Evolutionary conservation across 257 asterid genomes (phyloP).

Genomic region (Anisodus tanguticus): DNA sequence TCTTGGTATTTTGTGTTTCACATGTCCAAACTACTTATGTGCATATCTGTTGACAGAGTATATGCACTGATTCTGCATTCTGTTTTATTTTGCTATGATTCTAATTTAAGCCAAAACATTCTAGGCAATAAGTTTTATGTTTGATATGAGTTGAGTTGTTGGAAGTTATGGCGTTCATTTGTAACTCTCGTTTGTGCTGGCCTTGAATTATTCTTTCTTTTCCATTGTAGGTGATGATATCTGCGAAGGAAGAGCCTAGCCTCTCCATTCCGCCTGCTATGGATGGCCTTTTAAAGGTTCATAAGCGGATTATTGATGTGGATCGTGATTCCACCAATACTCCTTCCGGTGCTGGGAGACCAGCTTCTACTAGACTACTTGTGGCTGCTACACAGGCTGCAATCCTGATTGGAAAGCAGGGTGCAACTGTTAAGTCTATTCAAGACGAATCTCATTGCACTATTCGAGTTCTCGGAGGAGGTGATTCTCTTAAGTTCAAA

Average conservation of each 20-base stretch:
- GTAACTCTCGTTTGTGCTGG: slow-evolving; percentile 7
- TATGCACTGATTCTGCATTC: neutral
- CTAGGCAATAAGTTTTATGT: neutral
- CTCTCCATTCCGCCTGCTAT: slow-evolving; percentile 80
- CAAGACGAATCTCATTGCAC: slow-evolving; percentile 80
- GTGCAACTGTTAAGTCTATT: slow-evolving; percentile 85
- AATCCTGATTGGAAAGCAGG: slow-evolving; percentile 94
- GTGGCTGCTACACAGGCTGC: slow-evolving; percentile 95
- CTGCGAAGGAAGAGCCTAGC: slow-evolving; percentile 88
- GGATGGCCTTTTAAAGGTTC: slow-evolving; percentile 84
- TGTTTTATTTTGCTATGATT: slow-evolving; percentile 16
- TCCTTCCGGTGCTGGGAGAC: slow-evolving; percentile 50
- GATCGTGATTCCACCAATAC: slow-evolving; percentile 61
- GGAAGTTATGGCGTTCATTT: slow-evolving; percentile 21
- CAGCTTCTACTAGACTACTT: slow-evolving; percentile 75
- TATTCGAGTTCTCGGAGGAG: slow-evolving; percentile 85
- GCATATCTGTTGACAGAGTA: neutral
- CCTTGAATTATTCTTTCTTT: neutral
- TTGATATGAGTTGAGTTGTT: neutral
- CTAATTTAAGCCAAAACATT: slow-evolving; percentile 2
- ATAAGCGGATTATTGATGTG: slow-evolving; percentile 67
- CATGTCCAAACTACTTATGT: neutral
- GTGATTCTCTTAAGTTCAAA: slow-evolving; percentile 39
- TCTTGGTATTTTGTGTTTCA: neutral
- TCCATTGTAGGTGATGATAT: slow-evolving; percentile 64